Evolutionary conservation across 768 basidiomycete genomes (phyloP).

Genomic region (Mycena venus): DNA sequence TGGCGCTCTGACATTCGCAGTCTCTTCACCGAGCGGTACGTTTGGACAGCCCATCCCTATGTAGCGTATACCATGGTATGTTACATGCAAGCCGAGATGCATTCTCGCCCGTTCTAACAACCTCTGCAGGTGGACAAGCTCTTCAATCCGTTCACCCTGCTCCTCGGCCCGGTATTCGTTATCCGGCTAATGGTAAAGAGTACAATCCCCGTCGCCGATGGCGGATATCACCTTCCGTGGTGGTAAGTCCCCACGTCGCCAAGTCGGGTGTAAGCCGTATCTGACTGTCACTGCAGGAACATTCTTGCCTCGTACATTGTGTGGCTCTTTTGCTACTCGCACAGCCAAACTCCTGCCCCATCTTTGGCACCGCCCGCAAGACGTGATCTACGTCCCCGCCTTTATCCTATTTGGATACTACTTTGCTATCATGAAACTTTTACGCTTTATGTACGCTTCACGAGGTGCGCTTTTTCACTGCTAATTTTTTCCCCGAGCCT

Average conservation of each 20-base stretch:
- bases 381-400: slow-evolving; percentile 87
- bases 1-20: slow-evolving; percentile 93
- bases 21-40: slow-evolving; percentile 88
- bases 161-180: slow-evolving; percentile 87
- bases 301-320: slow-evolving; percentile 75
- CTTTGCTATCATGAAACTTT: slow-evolving; percentile 94
- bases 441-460: slow-evolving; percentile 93
- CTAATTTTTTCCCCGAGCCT: neutral
- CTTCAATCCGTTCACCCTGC: slow-evolving; percentile 88
- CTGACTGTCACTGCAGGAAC: slow-evolving; percentile 61
- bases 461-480: slow-evolving; percentile 62
- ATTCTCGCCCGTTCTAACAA: neutral
- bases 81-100: slow-evolving; percentile 53
- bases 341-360: slow-evolving; percentile 89
- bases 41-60: slow-evolving; percentile 93
- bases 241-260: slow-evolving; percentile 66
- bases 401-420: slow-evolving; percentile 94
- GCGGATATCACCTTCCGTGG: slow-evolving; percentile 87
- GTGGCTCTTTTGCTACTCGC: slow-evolving; percentile 79
- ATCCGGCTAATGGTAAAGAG: slow-evolving; percentile 83
- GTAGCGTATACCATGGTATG: slow-evolving; percentile 97
- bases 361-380: slow-evolving; percentile 81
- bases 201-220: slow-evolving; percentile 72
- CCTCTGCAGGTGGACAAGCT: slow-evolving; percentile 79
- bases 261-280: slow-evolving; percentile 12